Conservation (phyloP, 768 basidiomycete species). For the Tricholomella constricta region DNA sequence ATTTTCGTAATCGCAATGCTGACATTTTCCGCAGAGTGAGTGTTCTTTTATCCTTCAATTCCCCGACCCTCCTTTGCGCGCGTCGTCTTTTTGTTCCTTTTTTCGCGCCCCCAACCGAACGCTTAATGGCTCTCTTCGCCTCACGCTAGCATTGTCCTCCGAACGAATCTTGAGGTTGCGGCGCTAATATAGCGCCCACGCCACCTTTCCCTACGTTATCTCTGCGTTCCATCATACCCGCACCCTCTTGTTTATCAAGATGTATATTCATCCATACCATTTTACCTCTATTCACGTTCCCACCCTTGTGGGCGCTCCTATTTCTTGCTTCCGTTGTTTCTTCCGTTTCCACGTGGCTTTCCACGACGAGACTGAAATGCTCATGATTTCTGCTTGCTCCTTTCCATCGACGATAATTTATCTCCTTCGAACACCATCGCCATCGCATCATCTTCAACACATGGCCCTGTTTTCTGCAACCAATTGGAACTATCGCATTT, state of each 20-base stretch:
- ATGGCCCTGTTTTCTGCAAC: background rate
- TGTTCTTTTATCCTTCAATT: constrained; percentile 33
- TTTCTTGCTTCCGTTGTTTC: constrained; percentile 15
- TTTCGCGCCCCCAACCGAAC: constrained; percentile 24
- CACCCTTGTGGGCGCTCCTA: constrained; percentile 19
- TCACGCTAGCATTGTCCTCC: constrained; percentile 63
- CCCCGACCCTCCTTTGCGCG: constrained; percentile 21
- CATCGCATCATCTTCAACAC: background rate
- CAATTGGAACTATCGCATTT: background rate
- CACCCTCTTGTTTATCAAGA: constrained; percentile 16
- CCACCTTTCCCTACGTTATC: constrained; percentile 11
- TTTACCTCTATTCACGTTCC: constrained; percentile 17
- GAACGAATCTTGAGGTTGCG: constrained; percentile 63
- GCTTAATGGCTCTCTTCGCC: constrained; percentile 34
- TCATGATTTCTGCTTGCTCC: constrained; percentile 27
- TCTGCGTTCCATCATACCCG: constrained; percentile 20
- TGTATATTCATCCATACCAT: constrained; percentile 9
- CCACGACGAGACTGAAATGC: constrained; percentile 24
- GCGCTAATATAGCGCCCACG: constrained; percentile 54
- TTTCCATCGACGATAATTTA: constrained; percentile 11
- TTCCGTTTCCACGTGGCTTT: constrained; percentile 13
- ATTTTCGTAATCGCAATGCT: constrained; percentile 6
- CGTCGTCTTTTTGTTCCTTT: constrained; percentile 16
- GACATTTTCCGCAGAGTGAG: constrained; percentile 60
- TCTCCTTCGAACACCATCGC: background rate